phyloP scores from a whole-genome alignment of 106 monocot species.

The Dendrobium huoshanense region DNA sequence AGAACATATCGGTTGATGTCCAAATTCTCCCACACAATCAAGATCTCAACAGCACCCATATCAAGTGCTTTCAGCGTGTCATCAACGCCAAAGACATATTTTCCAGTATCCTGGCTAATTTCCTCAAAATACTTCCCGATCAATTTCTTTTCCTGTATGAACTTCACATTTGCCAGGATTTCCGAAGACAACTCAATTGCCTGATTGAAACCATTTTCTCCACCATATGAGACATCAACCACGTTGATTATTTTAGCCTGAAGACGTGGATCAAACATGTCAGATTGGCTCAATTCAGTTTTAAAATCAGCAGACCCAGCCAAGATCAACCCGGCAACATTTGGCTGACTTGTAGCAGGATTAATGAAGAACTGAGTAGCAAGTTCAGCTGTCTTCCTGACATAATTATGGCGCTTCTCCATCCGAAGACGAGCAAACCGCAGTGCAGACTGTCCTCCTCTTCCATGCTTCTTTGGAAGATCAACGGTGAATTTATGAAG shows the following conservation, averaged over 20 bases:
- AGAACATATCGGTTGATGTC: constrained; percentile 36
- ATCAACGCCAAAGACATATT: constrained; percentile 25
- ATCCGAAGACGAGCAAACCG: constrained; percentile 62
- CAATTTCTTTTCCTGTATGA: constrained; percentile 58
- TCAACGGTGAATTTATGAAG: constrained; percentile 52
- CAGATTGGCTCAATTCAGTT: constrained; percentile 55
- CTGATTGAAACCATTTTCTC: constrained; percentile 40
- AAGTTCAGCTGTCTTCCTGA: constrained; percentile 49
- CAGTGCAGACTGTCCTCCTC: constrained; percentile 58
- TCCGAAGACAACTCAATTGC: constrained; percentile 57
- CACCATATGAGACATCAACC: constrained; percentile 54
- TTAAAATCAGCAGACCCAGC: constrained; percentile 37
- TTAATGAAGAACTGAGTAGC: constrained; percentile 26
- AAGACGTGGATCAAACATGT: constrained; percentile 58
- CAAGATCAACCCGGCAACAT: constrained; percentile 26
- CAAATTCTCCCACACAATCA: constrained; percentile 30
- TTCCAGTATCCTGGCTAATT: constrained; percentile 45
- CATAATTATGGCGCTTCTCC: constrained; percentile 69
- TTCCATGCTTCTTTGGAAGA: constrained; percentile 63
- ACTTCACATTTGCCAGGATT: constrained; percentile 53
- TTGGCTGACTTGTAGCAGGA: constrained; percentile 25
- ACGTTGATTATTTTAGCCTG: constrained; percentile 58
- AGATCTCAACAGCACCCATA: constrained; percentile 24
- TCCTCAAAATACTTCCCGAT: constrained; percentile 67
- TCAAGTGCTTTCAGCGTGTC: constrained; percentile 25